Conservation (phyloP, 371 early-diverging fungal genomes). For the Apophysomyces variabilis region DNA sequence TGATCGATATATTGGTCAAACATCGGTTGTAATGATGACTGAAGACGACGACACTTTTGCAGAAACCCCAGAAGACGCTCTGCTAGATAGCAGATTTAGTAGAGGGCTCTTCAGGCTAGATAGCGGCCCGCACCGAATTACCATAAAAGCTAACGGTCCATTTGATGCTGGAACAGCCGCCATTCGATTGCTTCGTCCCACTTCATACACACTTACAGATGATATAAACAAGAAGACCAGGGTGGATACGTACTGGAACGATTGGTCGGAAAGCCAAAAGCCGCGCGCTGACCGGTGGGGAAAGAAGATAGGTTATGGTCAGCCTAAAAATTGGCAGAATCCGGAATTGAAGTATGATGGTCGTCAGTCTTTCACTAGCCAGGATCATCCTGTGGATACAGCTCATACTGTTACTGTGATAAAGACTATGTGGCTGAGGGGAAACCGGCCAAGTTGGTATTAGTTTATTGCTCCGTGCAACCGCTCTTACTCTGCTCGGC, state of each 20-base stretch:
- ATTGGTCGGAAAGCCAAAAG: background rate
- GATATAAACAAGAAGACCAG: background rate
- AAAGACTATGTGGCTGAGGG: conserved; percentile 33
- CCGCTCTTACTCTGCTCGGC: background rate
- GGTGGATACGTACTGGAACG: background rate
- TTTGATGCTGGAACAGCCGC: conserved; percentile 55
- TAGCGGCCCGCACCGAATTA: conserved; percentile 48
- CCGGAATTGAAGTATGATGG: background rate
- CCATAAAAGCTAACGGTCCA: conserved; percentile 47
- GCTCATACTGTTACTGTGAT: conserved; percentile 40
- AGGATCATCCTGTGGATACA: background rate
- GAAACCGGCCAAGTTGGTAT: conserved; percentile 20
- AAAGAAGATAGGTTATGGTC: background rate
- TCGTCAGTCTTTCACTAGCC: background rate
- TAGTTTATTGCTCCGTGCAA: background rate
- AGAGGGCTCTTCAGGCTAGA: conserved; percentile 45
- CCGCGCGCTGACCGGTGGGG: background rate
- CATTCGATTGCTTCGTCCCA: conserved; percentile 39
- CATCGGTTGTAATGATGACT: conserved; percentile 31
- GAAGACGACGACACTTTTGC: conserved; percentile 41
- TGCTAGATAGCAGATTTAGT: conserved; percentile 42
- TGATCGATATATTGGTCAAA: conserved; percentile 38
- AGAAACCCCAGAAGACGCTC: conserved; percentile 50
- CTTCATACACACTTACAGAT: conserved; percentile 8
- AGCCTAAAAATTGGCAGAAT: conserved; percentile 8